phyloP scores from a whole-genome alignment of 2,329 filamentous ascomycete genomes.

The Karstenula rhodostoma region DNA sequence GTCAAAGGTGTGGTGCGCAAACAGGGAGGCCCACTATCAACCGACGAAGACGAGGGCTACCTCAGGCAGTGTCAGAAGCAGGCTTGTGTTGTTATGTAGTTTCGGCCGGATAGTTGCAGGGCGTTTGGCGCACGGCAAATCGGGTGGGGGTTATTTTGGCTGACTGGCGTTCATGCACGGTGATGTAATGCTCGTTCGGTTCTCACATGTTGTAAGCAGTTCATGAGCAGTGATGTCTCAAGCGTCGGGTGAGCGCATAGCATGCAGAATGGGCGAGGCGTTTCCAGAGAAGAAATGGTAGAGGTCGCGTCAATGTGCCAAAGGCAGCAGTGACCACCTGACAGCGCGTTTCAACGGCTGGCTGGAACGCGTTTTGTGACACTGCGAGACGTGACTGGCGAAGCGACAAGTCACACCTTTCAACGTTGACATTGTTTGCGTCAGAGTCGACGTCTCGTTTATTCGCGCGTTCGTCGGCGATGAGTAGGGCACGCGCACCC shows the following conservation, averaged over 20 bases:
- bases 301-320: background rate
- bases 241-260: background rate
- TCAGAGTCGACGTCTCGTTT: slow-evolving; percentile 1
- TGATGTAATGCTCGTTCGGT: slow-evolving; percentile 18
- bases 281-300: background rate
- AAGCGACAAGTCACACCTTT: background rate
- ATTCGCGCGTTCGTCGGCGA: slow-evolving; percentile 8
- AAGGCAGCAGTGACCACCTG: slow-evolving; percentile 14
- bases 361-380: slow-evolving; percentile 14
- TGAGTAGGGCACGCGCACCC: slow-evolving; percentile 11
- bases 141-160: slow-evolving; percentile 2
- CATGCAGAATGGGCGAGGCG: background rate
- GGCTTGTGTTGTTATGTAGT: slow-evolving; percentile 56
- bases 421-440: slow-evolving; percentile 7
- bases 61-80: slow-evolving; percentile 67
- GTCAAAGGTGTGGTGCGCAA: slow-evolving; percentile 77
- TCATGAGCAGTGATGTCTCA: background rate
- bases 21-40: slow-evolving; percentile 55
- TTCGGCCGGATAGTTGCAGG: background rate
- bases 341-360: slow-evolving; percentile 29
- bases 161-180: slow-evolving; percentile 14
- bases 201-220: slow-evolving; percentile 9
- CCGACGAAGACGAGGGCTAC: slow-evolving; percentile 79
- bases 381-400: slow-evolving; percentile 7
- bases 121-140: slow-evolving; percentile 11